phyloP scores from a whole-genome alignment of 2,329 filamentous ascomycete genomes.

The Macrophomina phaseolina region DNA sequence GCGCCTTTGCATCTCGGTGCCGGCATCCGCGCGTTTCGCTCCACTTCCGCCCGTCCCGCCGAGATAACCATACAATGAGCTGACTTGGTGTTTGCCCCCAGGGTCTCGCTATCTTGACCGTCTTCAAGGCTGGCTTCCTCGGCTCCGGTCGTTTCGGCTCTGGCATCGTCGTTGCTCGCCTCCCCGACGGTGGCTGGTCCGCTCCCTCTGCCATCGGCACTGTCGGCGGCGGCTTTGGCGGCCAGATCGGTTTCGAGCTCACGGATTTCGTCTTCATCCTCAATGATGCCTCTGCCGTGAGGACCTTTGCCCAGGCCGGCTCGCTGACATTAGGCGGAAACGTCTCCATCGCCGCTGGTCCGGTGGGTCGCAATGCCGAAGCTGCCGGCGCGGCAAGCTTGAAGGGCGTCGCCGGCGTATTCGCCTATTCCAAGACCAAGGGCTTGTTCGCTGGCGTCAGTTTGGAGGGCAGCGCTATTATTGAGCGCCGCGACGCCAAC shows the following conservation, averaged over 20 bases:
- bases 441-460: constrained; percentile 95
- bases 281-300: constrained; percentile 87
- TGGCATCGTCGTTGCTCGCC: constrained; percentile 79
- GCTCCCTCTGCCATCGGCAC: constrained; percentile 82
- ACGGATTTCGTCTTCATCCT: constrained; percentile 98
- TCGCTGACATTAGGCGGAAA: constrained; percentile 94
- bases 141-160: constrained; percentile 82
- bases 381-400: constrained; percentile 92
- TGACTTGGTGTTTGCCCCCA: constrained; percentile 38
- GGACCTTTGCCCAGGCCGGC: constrained; percentile 90
- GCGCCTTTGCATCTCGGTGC: constrained; percentile 5
- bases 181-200: constrained; percentile 79
- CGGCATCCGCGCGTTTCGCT: constrained; percentile 19
- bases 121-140: constrained; percentile 86
- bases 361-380: constrained; percentile 92
- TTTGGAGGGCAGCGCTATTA: constrained; percentile 88
- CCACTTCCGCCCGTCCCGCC: constrained; percentile 12
- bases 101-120: constrained; percentile 84
- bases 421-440: constrained; percentile 98
- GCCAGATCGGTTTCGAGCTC: constrained; percentile 85
- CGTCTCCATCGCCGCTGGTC: constrained; percentile 92
- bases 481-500: constrained; percentile 95
- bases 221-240: constrained; percentile 80
- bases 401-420: constrained; percentile 87
- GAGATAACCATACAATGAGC: constrained; percentile 7